These are phyloP conservation scores for Suillus americanus DNA, from an alignment of 768 basidiomycete species.

Conservation along the genomic window DNA sequence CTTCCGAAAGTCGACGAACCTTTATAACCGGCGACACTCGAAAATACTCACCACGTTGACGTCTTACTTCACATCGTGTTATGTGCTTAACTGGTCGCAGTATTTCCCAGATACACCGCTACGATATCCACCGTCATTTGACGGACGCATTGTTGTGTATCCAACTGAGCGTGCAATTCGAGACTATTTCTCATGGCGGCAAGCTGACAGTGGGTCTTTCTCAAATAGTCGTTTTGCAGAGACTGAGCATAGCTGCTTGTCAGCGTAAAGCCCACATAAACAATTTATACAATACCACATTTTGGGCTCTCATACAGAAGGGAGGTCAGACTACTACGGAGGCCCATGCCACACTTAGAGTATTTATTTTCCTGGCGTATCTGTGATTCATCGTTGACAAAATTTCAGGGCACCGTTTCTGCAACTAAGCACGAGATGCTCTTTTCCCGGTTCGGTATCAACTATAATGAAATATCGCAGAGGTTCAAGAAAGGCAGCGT, in stretches of 20 bases:
- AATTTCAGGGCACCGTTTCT: slow-evolving; percentile 78
- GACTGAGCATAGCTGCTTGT: slow-evolving; percentile 17
- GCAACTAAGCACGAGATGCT: slow-evolving; percentile 91
- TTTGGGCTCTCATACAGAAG: slow-evolving; percentile 90
- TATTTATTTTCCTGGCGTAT: slow-evolving; percentile 27
- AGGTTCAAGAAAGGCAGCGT: slow-evolving; percentile 86
- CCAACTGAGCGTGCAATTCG: slow-evolving; percentile 68
- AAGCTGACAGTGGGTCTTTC: slow-evolving; percentile 80
- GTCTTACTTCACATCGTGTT: slow-evolving; percentile 88
- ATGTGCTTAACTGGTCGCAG: slow-evolving; percentile 80
- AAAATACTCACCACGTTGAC: slow-evolving; percentile 85
- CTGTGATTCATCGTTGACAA: slow-evolving; percentile 10
- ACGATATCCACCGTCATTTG: slow-evolving; percentile 87
- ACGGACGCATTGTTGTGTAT: slow-evolving; percentile 85
- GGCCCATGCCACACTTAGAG: slow-evolving; percentile 79
- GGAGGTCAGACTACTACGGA: slow-evolving; percentile 76
- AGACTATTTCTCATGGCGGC: slow-evolving; percentile 96
- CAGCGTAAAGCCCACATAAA: slow-evolving; percentile 84
- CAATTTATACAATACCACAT: slow-evolving; percentile 93
- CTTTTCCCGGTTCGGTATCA: slow-evolving; percentile 77
- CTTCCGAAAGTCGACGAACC: slow-evolving; percentile 64
- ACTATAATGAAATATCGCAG: slow-evolving; percentile 77
- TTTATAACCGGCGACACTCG: slow-evolving; percentile 85
- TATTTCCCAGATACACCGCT: slow-evolving; percentile 77
- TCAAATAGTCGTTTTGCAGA: background rate